Base-by-base conservation (phyloP, 306 rosid genomes). In the Vicia sativa region DNA sequence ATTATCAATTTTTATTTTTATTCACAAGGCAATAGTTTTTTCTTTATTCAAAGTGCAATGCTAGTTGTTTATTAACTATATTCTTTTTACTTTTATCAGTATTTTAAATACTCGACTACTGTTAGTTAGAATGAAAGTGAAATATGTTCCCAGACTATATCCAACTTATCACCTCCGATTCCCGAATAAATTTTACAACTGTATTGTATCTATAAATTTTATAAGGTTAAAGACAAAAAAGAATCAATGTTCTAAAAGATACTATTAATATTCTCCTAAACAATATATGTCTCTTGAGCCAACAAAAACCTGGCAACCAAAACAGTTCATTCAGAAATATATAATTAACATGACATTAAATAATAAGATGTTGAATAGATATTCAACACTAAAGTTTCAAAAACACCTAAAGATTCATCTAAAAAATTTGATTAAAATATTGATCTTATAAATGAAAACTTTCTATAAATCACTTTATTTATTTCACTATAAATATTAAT, bases 231-330 rank as follows among this genome's bases (percentile, higher is more conserved):
- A 14, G 43, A 55, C 11, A 2, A 58, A 31, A 8, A 7, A 9
- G 28, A 1, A 3, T 21, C 14, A 52, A 21, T 52, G 14, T 58
- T n/a, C 31, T 58, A 31, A 58, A 31, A 31, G 41, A 34, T 58
- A n/a, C 43, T 58, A 1, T 9, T 18, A 19, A 19, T 25, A 21
- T 63, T 41, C 35, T 23, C 43, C 41, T 61, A 71, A 31, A 62
- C 55, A 13, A 35, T 46, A 55, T 26, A 28, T 13, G 57, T 41
- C 56, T 3, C 25, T 65, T 55, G 58, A 55, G 53, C 52, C 39
- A 43, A 19, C 62, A 31, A 54, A 53, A 74, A 29, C 60, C 72
- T 65, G 26, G 50, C 59, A 39, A 39, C 78, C 23, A 54, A 73
- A 64, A 65, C 60, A 13, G 38, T 34, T 34, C 66, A 63, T 42